Base-by-base conservation (phyloP, 1,139 yeast genomes). In the Suhomyces wounanorum region DNA sequence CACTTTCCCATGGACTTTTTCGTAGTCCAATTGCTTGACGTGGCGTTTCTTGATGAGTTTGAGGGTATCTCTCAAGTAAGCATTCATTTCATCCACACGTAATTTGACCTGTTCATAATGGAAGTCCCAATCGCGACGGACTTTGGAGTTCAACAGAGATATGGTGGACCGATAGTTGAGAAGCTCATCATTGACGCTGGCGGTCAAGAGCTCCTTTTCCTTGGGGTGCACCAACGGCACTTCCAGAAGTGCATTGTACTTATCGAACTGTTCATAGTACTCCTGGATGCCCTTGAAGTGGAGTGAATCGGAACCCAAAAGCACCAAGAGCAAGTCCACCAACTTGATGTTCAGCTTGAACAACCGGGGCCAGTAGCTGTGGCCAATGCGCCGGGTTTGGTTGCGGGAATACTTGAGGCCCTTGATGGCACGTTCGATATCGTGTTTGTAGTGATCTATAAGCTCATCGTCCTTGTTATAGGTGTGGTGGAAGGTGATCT, bases 1-100 rank as follows among this genome's bases (percentile, higher is more conserved):
- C 18, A 78, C 70, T 47, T 73, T 68, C 49, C 71, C 68, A 40
- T 68, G 68, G 35, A 66, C 60, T 35, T 77, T 71, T 52, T 74
- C 78, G 49, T 68, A 72, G 47, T 77, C 77, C 17, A 66, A 65
- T 57, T 79, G 73, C 60, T 75, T 47, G 30, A 55, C 52, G 14
- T 70, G 68, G 49, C 85, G 65, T 56, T 78, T 77, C 30, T 72
- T 72, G 33, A 81, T 67, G 38, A 80, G 59, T 55, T 75, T 77
- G 52, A 74, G 60, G 1, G 73, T 60, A 8, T 67, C 68, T 26
- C 72, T 70, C 49, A 81, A 59, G 46, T 73, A 67, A 2, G 60
- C 62, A 37, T 63, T 65, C 80, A 81, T 76, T 43, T 72, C 77
- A 40, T 68, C 61, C 28, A 78, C 65, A 54, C 75, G 65, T 1